Evolutionary conservation across 768 basidiomycete species (phyloP), one percentile per base, ranked within the genome.

Genomic region (Terana coerulea): DNA sequence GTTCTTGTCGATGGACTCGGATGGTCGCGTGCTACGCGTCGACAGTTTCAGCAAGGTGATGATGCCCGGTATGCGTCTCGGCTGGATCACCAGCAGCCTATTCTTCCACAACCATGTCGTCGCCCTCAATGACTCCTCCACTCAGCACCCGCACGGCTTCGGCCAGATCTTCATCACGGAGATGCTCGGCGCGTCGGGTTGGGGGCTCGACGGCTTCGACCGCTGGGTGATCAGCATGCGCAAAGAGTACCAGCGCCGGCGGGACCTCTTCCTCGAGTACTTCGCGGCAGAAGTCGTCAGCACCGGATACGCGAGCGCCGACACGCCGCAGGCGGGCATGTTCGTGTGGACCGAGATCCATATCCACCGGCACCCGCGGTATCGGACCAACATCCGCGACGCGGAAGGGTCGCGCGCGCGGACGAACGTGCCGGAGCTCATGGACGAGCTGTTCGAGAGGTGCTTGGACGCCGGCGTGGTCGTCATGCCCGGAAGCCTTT

Each of bases 61-160:
- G 55, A 78, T 75, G 2, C 79, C 79, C 0, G 79, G 79, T 25
- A 77, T 79, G 65, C 73, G 79, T n/a, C 66, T 80, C 37, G 78
- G 77, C 34, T 76, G 73, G 73, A 70, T 76, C 29, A 76, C 77
- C 14, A 61, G 68, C 60, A 72, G 61, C 60, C 59, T 69, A 19
- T 61, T 71, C 62, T 74, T 78, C 59, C 61, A 67, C 26, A 69
- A 72, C 46, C 69, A 69, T 49, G 66, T 78, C 29, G 68, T 75
- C 55, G 63, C 69, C 55, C 60, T 74, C 40, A 78, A 71, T n/a
- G 76, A 76, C 53, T 71, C 72, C 44, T 75, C 75, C 22, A 78
- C 75, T 6, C 74, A 75, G 55, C 73, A 75, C 52, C 73, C 77
- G n/a, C 73, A 76, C 53, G 76, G 74, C 2, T 63, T 78, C 49